Base-by-base conservation (phyloP, 805 yeast species). In the Candida namnaoensis region DNA sequence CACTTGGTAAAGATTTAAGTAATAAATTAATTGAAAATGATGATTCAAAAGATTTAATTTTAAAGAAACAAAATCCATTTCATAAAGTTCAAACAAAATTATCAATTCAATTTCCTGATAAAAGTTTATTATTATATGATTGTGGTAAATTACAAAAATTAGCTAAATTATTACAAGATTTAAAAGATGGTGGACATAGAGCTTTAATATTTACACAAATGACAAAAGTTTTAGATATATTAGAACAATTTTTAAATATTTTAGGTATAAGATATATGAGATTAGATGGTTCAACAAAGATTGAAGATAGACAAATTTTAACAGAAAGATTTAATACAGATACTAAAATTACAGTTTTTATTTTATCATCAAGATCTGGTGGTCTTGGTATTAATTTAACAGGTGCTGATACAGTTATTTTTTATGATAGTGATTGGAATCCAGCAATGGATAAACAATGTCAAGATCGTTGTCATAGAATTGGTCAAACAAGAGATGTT, bases 361-460 rank as follows among this genome's bases (percentile, higher is more conserved):
- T 93, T 39, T 62, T 93, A 41, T 88, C 96, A 4, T 88, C 97
- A 3, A 78, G 99, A 63, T 93, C 99, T 3, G 99, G 99, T 61
- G 99, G 99, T 33, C 71, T 95, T 51, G 99, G 99, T 58, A 93
- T 93, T 60, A 93, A 93, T 56, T 66, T 93, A 49, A 93, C 99
- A 0, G 99, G 98, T 57, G 99, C 99, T 0, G 99, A 93, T 56
- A 93, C 99, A 0, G 99, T 93, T 36, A 88, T 93, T 7, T 95
- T 93, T 64, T 93, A 95, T 60, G 99, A 93, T 62, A 88, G 96
- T 3, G 99, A 91, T 63, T 91, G 99, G 99, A 93, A 93, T 58
- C 99, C 99, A 3, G 95, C 98, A 1, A 93, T 93, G 97, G 99
- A 93, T 61, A 88, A 88, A 57, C 99, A 93, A 64, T 93, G 99